A percentile compares a stretch with the other conserved stretches of the same genome.
phyloP scores from a whole-genome alignment of 2,329 filamentous ascomycete genomes.

The Calonectria pauciramosa region DNA sequence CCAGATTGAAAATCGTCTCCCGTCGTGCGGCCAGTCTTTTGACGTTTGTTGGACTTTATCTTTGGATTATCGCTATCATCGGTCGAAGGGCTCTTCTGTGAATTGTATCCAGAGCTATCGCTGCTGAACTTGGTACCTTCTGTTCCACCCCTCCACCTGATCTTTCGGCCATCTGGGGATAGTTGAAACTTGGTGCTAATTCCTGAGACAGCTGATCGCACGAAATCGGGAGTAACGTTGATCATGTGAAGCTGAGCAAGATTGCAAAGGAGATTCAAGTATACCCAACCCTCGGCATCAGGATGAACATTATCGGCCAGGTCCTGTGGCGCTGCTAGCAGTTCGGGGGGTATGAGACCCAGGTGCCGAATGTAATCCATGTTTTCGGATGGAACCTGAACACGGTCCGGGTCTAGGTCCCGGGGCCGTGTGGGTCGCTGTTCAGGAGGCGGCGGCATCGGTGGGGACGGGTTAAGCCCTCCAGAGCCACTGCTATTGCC shows the following conservation, averaged over 20 bases:
- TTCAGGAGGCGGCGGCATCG: constrained; percentile 64
- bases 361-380: constrained; percentile 84
- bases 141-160: constrained; percentile 81
- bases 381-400: constrained; percentile 81
- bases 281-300: constrained; percentile 83
- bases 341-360: constrained; percentile 73
- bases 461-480: constrained; percentile 56
- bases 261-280: constrained; percentile 83
- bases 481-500: constrained; percentile 49
- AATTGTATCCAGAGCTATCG: constrained; percentile 69
- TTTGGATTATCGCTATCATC: constrained; percentile 63
- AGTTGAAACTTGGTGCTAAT: constrained; percentile 83
- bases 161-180: constrained; percentile 81
- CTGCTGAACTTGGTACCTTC: constrained; percentile 76
- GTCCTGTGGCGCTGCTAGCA: constrained; percentile 57
- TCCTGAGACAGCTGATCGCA: constrained; percentile 78
- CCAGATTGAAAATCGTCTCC: constrained; percentile 52
- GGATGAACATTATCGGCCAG: constrained; percentile 64
- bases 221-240: constrained; percentile 84
- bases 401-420: constrained; percentile 84
- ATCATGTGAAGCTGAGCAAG: constrained; percentile 89
- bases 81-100: constrained; percentile 61
- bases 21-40: constrained; percentile 56
- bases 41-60: constrained; percentile 60
- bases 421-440: constrained; percentile 83